Conservation (phyloP, 1,139 yeast genomes). For the Blastobotrys arbuscula region DNA sequence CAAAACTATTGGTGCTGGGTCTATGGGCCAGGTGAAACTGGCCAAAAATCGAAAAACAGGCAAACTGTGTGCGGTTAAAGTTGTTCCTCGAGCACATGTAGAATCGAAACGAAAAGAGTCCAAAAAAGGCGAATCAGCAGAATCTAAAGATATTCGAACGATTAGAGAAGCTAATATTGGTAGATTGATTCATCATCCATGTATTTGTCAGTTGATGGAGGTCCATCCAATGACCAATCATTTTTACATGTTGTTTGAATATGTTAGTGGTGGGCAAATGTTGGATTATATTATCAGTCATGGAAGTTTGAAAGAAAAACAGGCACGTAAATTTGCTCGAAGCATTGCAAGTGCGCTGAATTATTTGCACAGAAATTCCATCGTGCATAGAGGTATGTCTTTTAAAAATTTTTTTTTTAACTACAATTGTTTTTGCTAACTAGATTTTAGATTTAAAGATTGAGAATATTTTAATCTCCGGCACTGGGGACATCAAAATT, state of each 20-base stretch:
- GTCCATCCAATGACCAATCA: conserved; percentile 96
- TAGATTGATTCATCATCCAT: conserved; percentile 82
- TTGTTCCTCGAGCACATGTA: conserved; percentile 60
- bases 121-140: conserved; percentile 76
- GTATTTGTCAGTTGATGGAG: conserved; percentile 86
- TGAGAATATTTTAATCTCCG: conserved; percentile 92
- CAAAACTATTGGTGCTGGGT: conserved; percentile 95
- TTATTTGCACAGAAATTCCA: conserved; percentile 88
- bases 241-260: conserved; percentile 94
- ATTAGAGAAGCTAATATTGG: conserved; percentile 94
- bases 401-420: not conserved
- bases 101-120: conserved; percentile 41
- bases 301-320: conserved; percentile 88
- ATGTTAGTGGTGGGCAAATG: conserved; percentile 97
- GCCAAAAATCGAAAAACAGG: conserved; percentile 80
- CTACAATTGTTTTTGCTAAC: not conserved
- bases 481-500: conserved; percentile 88
- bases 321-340: conserved; percentile 91
- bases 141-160: conserved; percentile 87
- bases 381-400: conserved; percentile 65
- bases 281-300: conserved; percentile 95
- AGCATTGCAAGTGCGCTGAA: conserved; percentile 95
- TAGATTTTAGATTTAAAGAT: conserved; percentile 67
- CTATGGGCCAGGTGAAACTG: conserved; percentile 97
- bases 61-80: conserved; percentile 66